Evolutionary conservation across 2,329 filamentous ascomycete genomes (phyloP).

Genomic region (Tolypocladium cylindrosporum): DNA sequence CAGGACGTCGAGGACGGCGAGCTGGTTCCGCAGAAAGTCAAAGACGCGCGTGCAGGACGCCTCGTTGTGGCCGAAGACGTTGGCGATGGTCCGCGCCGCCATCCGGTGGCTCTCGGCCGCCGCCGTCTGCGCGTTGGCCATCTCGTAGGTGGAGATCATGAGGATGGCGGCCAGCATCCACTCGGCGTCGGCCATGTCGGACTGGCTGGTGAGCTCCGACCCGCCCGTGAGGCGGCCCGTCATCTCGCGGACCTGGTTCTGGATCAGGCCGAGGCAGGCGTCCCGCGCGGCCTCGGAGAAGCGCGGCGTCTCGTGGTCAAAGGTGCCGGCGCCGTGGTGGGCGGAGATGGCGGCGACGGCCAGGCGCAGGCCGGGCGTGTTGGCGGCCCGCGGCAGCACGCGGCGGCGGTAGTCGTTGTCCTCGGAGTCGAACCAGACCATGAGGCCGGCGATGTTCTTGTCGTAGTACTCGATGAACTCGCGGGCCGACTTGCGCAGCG

Average conservation of each 20-base stretch:
- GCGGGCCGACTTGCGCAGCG: slow-evolving; percentile 8
- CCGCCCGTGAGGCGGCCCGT: slow-evolving; percentile 12
- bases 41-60: slow-evolving; percentile 12
- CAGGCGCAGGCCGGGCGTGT: slow-evolving; percentile 15
- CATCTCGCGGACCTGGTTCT: slow-evolving; percentile 13
- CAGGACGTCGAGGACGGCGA: slow-evolving; percentile 16
- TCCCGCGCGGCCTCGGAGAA: slow-evolving; percentile 17
- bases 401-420: slow-evolving; percentile 17
- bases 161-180: slow-evolving; percentile 20
- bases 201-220: slow-evolving; percentile 9
- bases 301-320: slow-evolving; percentile 9
- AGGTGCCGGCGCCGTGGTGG: slow-evolving; percentile 14
- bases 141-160: slow-evolving; percentile 19
- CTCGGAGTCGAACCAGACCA: slow-evolving; percentile 20
- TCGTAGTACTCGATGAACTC: slow-evolving; percentile 19
- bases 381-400: slow-evolving; percentile 14
- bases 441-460: slow-evolving; percentile 16
- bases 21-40: slow-evolving; percentile 17
- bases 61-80: slow-evolving; percentile 13
- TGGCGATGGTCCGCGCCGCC: slow-evolving; percentile 17
- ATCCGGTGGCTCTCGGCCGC: slow-evolving; percentile 17
- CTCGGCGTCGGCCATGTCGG: slow-evolving; percentile 15
- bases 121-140: slow-evolving; percentile 13
- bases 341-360: slow-evolving; percentile 18
- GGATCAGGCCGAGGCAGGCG: slow-evolving; percentile 14